These are phyloP conservation scores for Monosporascus cannonballus DNA, from an alignment of 2,329 filamentous ascomycete genomes.

Conservation along the genomic window DNA sequence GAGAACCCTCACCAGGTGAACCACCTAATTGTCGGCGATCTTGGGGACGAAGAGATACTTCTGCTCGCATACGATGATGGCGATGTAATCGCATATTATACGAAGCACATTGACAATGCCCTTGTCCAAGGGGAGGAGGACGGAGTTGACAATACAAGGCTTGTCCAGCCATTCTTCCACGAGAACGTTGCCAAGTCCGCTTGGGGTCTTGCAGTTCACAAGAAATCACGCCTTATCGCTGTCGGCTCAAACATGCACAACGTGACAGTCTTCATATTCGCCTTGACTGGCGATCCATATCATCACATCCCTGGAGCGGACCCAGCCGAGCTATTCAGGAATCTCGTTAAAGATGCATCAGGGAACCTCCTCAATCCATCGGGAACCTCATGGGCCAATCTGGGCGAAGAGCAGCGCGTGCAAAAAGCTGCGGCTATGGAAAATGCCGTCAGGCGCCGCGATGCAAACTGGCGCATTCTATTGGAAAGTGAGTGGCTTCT, in stretches of 20 bases:
- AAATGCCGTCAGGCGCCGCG: slow-evolving; percentile 32
- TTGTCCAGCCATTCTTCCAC: slow-evolving; percentile 54
- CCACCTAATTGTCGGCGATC: slow-evolving; percentile 59
- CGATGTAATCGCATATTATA: slow-evolving; percentile 67
- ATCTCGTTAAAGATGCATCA: slow-evolving; percentile 15
- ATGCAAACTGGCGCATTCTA: slow-evolving; percentile 44
- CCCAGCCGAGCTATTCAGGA: slow-evolving; percentile 11
- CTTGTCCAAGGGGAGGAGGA: slow-evolving; percentile 20
- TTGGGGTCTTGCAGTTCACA: slow-evolving; percentile 84
- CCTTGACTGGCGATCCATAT: slow-evolving; percentile 15
- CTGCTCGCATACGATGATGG: slow-evolving; percentile 67
- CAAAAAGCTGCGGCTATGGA: slow-evolving; percentile 20
- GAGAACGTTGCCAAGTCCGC: slow-evolving; percentile 73
- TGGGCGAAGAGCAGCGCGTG: slow-evolving; percentile 1
- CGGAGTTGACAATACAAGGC: slow-evolving; percentile 1
- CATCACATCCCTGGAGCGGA: slow-evolving; percentile 2
- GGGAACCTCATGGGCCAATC: neutral
- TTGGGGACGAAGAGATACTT: slow-evolving; percentile 65
- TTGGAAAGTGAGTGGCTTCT: slow-evolving; percentile 23
- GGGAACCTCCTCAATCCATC: slow-evolving; percentile 4
- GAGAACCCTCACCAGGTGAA: slow-evolving; percentile 58
- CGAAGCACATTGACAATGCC: slow-evolving; percentile 38
- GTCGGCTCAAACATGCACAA: slow-evolving; percentile 66
- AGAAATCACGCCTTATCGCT: slow-evolving; percentile 75
- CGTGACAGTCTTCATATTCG: slow-evolving; percentile 28